phyloP scores from a whole-genome alignment of 768 basidiomycete species.

The Kwoniella newhampshirensis region DNA sequence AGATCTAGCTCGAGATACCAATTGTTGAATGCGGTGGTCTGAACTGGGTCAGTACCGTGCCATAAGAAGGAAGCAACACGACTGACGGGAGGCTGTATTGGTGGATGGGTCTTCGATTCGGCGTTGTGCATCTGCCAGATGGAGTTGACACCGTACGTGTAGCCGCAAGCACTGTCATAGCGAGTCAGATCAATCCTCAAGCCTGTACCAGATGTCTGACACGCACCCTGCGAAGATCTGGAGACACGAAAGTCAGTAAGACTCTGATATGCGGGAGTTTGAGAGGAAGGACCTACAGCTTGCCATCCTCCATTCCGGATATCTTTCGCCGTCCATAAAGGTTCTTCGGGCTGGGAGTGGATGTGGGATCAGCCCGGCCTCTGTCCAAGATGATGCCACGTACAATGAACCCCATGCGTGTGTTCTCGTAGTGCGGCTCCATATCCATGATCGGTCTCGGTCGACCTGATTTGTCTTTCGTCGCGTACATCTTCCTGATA shows the following conservation, averaged over 20 bases:
- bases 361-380: background rate
- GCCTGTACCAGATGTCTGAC: too few species aligned
- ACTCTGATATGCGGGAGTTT: too few species aligned
- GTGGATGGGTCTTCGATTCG: conserved; percentile 21
- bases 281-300: conserved; percentile 6
- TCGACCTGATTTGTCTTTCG: conserved; percentile 11
- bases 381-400: conserved; percentile 7
- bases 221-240: conserved; percentile 17
- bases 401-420: too few species aligned
- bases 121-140: conserved; percentile 30
- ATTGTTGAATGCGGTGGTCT: conserved; percentile 8
- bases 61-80: background rate
- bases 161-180: conserved; percentile 24
- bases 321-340: conserved; percentile 16
- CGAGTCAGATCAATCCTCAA: too few species aligned
- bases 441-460: conserved; percentile 25
- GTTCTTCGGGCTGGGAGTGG: conserved; percentile 9
- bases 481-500: conserved; percentile 24
- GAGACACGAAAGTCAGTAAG: too few species aligned
- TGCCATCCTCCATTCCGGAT: conserved; percentile 27
- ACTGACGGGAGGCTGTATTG: conserved; percentile 11
- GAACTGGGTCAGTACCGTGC: background rate
- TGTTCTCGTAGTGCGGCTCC: conserved; percentile 31
- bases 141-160: conserved; percentile 24
- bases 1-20: conserved; percentile 29